Evolutionary conservation across 371 early-diverging fungal genomes (phyloP), one percentile per base, ranked within the genome.

Genomic region (Dichotomocladium elegans): DNA sequence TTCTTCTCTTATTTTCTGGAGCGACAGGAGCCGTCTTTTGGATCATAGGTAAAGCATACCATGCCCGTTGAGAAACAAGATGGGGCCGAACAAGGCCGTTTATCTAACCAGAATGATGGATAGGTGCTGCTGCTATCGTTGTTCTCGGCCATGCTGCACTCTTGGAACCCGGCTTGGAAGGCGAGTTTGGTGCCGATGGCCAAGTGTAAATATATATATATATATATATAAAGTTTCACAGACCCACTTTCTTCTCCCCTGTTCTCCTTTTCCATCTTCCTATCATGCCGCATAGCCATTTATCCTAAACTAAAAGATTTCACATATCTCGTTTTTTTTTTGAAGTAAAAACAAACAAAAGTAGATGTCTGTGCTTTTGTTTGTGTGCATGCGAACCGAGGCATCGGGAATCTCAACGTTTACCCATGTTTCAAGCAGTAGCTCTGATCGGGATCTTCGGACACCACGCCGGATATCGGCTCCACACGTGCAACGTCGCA

Each of bases 11-110:
- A 47, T 66, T 86, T 55, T 82, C 82, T 24, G 82, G 82, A 4
- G 75, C 83, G 30, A 75, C 83, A 7, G 81, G 82, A 9, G 76
- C 79, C 24, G 65, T 86, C 42, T 85, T 86, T 44, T 86, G 86
- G 86, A 77, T 85, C 48, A 66, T 83, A 47, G 82, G 83, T 79
- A 75, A 37, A 55, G 70, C 64, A 21, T n/a, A n/a, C n/a, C n/a
- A n/a, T n/a, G 37, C 21, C 12, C 2, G 1, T n/a, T 33, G n/a
- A 37, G 12, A 15, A 15, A 0, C 15, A 47, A 17, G 31, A 29
- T 24, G 19, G 19, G 0, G 15, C 12, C 31, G 21, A 19, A 15
- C 3, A 22, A 25, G 41, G 1, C 10, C 29, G 3, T 4, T 30
- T n/a, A 45, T 28, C 19, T 43, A 15, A n/a, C 21, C 19, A 15